Base-by-base conservation (phyloP, 192 early-diverging fungal genomes). In the Gamsiella multidivaricata region DNA sequence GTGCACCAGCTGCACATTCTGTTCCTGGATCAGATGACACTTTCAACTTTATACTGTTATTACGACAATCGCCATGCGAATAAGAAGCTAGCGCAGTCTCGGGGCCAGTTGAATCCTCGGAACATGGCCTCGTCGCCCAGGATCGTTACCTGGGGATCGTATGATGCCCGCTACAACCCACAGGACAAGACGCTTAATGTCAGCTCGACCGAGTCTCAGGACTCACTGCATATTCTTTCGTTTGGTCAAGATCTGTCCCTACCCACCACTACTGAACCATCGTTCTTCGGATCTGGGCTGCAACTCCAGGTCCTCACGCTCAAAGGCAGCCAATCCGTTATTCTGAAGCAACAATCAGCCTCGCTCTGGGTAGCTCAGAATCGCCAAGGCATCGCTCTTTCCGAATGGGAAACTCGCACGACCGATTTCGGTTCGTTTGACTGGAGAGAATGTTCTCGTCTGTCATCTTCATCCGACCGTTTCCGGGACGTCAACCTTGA, bases 101-200 rank as follows among this genome's bases (percentile, higher is more conserved):
- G n/a, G 18, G 32, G 43, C 12, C 8, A 53, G 23, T 3, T 34
- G 29, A 36, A 56, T 37, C 41, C 28, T 28, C 51, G 34, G 22
- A n/a, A 39, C 22, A 56, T 39, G 31, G 42, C 70, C 4, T 64
- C 66, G 23, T 64, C 60, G 28, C 84, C 84, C 12, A 55, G 36
- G 36, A 34, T 86, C 28, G 66, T 88, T 34, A 81, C 80, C 10
- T 88, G 86, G 86, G 86, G 86, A 9, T 82, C 84, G 1, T 83
- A 88, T 36, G 71, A 81, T 34, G 66, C 81, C 3, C 63, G 31
- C 8, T 86, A 81, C 33, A 57, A 86, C 47, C 61, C 56, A 20
- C 6, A 66, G 29, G 53, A 55, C 3, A 32, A 56, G 0, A 52
- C 31, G 0, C 42, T 86, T 10, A 70, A 71, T 15, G 60, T 80